Evolutionary conservation across 1,139 yeast species (phyloP), one percentile per base, ranked within the genome.

Genomic region (Protomyces lactucae-debilis): DNA sequence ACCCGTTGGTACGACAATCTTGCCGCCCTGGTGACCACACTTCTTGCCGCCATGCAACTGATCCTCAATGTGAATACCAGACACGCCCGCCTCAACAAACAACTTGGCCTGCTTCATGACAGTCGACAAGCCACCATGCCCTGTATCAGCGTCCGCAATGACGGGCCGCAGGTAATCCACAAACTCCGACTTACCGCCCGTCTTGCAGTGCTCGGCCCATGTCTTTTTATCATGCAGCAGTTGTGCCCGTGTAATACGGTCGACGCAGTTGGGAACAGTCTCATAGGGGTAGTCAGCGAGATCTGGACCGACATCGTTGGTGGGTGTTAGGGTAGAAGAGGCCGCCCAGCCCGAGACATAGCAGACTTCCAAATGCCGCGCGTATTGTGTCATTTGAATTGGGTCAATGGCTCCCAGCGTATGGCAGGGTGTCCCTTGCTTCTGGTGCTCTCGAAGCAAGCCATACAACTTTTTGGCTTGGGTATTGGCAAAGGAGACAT

Each of bases 301-400:
- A 71, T 82, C 87, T 1, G 86, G 85, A 6, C 83, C 79, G 2
- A 82, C 85, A 68, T 83, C 86, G 69, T 83, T 81, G 4, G 86
- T 83, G 2, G 85, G 79, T 6, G 85, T 82, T 66, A 82, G 74
- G 18, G 82, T 76, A 5, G 82, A 76, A 2, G 83, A 80, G 60
- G 84, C 82, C 1, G 85, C 86, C 82, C 86, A 83, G 2, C 88
- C 88, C 23, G 86, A 82, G 12, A 84, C 81, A 70, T 85, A 85
- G 5, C 82, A 79, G n/a, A 82, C 80, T 66, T 82, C 82, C 64
- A 80, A 80, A 69, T 82, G 80, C 18, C 61, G 65, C 9, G 84
- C 83, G 67, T 80, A 76, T 71, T 85, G 87, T 4, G 85, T 73
- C 77, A 84, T 82, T 65, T 84, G 86, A 5, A 82, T 82, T 1